phyloP scores from a whole-genome alignment of 805 yeast species.

The Saturnispora halmiae region DNA sequence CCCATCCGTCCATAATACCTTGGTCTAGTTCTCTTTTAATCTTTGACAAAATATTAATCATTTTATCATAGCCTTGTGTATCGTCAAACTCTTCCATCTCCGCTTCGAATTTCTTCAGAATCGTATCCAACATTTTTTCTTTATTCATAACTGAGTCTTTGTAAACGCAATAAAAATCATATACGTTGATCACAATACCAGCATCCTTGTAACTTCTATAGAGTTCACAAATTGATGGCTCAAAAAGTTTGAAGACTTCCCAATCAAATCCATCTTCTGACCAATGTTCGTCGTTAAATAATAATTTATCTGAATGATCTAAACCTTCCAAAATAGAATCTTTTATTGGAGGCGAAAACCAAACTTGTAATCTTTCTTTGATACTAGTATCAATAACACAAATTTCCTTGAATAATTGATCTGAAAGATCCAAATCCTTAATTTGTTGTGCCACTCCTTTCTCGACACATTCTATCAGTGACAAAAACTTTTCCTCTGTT shows the following conservation, averaged over 20 bases:
- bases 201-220: slow-evolving; percentile 75
- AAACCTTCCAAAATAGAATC: slow-evolving; percentile 34
- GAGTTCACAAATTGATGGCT: slow-evolving; percentile 45
- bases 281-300: slow-evolving; percentile 24
- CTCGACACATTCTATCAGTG: slow-evolving; percentile 16
- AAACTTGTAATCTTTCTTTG: slow-evolving; percentile 23
- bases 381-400: slow-evolving; percentile 29
- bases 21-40: slow-evolving; percentile 24
- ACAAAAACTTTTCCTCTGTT: slow-evolving; percentile 8
- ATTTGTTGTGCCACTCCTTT: slow-evolving; percentile 15
- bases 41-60: slow-evolving; percentile 4
- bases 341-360: slow-evolving; percentile 38
- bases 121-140: slow-evolving; percentile 15
- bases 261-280: slow-evolving; percentile 15
- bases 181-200: slow-evolving; percentile 39
- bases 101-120: slow-evolving; percentile 10
- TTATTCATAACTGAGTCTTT: slow-evolving; percentile 25
- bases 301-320: slow-evolving; percentile 30
- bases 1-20: slow-evolving; percentile 44
- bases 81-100: not conserved
- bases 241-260: slow-evolving; percentile 30
- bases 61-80: slow-evolving; percentile 3
- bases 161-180: slow-evolving; percentile 30
- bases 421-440: slow-evolving; percentile 20
- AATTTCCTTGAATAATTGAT: slow-evolving; percentile 33